Conservation (phyloP, 768 basidiomycete genomes). For the Coprinopsis sp. region DNA sequence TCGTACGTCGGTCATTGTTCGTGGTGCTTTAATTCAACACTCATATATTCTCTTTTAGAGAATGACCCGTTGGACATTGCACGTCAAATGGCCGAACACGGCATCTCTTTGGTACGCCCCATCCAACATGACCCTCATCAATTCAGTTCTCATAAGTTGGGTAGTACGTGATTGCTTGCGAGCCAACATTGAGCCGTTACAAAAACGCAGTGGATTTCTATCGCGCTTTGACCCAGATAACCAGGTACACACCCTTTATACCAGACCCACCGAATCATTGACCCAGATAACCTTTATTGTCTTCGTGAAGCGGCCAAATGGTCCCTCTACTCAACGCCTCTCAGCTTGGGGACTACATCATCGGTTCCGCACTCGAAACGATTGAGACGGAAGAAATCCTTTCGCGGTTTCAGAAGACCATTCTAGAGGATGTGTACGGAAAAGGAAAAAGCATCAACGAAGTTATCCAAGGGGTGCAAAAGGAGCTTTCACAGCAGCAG, state of each 20-base stretch:
- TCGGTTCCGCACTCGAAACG: constrained; percentile 26
- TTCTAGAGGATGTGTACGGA: constrained; percentile 24
- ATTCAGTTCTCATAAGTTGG: background rate
- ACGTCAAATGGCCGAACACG: constrained; percentile 43
- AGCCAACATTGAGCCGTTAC: constrained; percentile 31
- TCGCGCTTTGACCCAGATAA: constrained; percentile 23
- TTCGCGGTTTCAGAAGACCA: constrained; percentile 21
- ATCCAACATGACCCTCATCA: constrained; percentile 2
- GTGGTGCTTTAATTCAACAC: background rate
- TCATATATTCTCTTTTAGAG: constrained; percentile 12
- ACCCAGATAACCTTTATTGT: no score
- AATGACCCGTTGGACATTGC: constrained; percentile 28
- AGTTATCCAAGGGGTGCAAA: constrained; percentile 19
- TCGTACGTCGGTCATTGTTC: constrained; percentile 15
- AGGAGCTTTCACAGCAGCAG: constrained; percentile 15
- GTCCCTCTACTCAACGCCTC: constrained; percentile 26
- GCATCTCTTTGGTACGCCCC: constrained; percentile 45
- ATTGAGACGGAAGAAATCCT: constrained; percentile 26
- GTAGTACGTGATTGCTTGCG: constrained; percentile 57
- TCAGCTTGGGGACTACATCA: constrained; percentile 26
- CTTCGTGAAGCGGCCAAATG: constrained; percentile 23
- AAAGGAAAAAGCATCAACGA: constrained; percentile 18
- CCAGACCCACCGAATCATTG: no score
- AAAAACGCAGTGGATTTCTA: constrained; percentile 27
- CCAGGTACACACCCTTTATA: constrained; percentile 15